A percentile compares a stretch with the other conserved stretches of the same genome.
Conservation (phyloP, 495 filamentous ascomycete species). For the Podospora australis region DNA sequence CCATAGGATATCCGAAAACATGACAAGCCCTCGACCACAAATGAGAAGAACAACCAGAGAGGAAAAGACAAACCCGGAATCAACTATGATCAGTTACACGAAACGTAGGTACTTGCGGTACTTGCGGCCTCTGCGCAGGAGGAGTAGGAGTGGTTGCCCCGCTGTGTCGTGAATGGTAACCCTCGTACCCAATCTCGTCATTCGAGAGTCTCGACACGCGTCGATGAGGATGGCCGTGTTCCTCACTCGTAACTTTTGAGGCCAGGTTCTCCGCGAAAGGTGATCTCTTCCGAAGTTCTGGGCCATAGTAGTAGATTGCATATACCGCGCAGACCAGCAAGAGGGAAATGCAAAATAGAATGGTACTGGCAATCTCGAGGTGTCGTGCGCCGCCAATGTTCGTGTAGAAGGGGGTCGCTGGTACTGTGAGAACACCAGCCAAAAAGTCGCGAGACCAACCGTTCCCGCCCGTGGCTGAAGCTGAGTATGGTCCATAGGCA, state of each 20-base stretch:
- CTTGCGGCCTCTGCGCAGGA: too few species aligned
- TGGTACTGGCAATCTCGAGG: constrained; percentile 63
- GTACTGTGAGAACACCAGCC: constrained; percentile 69
- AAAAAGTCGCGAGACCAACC: constrained; percentile 71
- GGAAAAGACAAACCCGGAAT: too few species aligned
- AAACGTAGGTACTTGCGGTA: too few species aligned
- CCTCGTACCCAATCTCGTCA: constrained; percentile 2
- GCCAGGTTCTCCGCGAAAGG: constrained; percentile 69
- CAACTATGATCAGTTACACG: too few species aligned
- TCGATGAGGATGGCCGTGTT: constrained; percentile 6
- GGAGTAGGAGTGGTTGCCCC: too few species aligned
- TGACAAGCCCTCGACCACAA: too few species aligned
- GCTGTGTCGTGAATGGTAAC: too few species aligned
- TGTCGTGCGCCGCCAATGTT: constrained; percentile 53
- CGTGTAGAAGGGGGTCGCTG: constrained; percentile 63
- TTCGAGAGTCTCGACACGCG: constrained; percentile 3
- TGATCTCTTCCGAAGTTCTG: constrained; percentile 58
- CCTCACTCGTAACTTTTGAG: constrained; percentile 8
- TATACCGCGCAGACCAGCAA: constrained; percentile 68
- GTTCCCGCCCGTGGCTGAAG: constrained; percentile 71
- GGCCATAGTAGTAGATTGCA: constrained; percentile 71
- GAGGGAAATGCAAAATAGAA: constrained; percentile 62
- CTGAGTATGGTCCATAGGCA: constrained; percentile 69
- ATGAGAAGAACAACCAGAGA: too few species aligned
- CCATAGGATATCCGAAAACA: too few species aligned